Evolutionary conservation across 2,329 filamentous ascomycete genomes (phyloP), one percentile per base, ranked within the genome.

Genomic region (Pestalotiopsis sp.): DNA sequence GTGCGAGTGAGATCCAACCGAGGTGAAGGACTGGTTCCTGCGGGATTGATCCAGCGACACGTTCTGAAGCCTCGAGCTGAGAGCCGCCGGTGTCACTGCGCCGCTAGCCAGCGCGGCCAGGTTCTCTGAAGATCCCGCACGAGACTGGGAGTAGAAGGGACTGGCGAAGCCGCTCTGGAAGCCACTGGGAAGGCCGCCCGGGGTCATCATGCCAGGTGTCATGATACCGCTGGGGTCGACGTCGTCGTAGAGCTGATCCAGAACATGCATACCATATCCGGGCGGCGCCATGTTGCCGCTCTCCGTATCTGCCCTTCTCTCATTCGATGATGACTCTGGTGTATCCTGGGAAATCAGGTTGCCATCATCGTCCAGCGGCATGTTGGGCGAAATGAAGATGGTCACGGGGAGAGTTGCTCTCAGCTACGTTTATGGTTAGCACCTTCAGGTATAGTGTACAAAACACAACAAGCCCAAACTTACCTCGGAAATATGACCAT

Each of bases 361-460:
- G 74, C 97, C 96, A 70, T 95, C 89, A 66, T 97, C 94, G 75
- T 96, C 93, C 49, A 98, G 88, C 0, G 94, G 92, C 75, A 97
- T 90, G 76, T 96, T 96, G 0, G 96, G 95, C 4, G 96, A 99
- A 73, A 98, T 98, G 81, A 97, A 98, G 52, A 99, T 91, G 67
- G 94, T 94, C 17, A 98, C 88, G 1, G 96, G 95, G 39, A 98
- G 88, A 57, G 94, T 96, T 61, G 95, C 95, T 66, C 95, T 92
- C 66, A 98, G 88, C 90, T 93, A 72, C 7, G 2, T 52, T 6
- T 6, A 52, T 17, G 41, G 41, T 17, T 52, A 36, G 38, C 12
- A 39, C 20, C 59, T 49, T 67, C 75, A 59, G 74, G 70, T 45
- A 25, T 62, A 27, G 49, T 36, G 49, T 31, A 52, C 13, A 41